A percentile compares a stretch with the other conserved stretches of the same genome.
These are phyloP conservation scores for Sequoiadendron giganteum DNA, from an alignment of 75 land plant genomes.

Conservation along the genomic window DNA sequence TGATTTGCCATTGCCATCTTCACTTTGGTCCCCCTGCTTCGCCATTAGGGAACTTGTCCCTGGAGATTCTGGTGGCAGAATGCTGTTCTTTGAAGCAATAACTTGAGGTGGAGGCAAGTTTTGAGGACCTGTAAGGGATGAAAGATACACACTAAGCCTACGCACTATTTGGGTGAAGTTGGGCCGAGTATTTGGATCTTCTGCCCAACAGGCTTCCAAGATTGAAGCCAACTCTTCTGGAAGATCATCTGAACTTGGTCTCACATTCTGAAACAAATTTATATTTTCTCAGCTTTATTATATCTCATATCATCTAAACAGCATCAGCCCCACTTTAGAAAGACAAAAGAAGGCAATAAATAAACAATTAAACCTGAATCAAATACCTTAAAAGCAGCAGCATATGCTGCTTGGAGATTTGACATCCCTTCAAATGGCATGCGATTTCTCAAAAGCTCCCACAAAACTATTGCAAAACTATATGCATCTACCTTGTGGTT, in stretches of 20 bases:
- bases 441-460: slow-evolving; percentile 82
- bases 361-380: neutral
- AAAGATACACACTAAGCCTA: slow-evolving; percentile 47
- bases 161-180: slow-evolving; percentile 81
- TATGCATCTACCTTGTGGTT: slow-evolving; percentile 89
- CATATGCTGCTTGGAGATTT: slow-evolving; percentile 89
- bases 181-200: slow-evolving; percentile 83
- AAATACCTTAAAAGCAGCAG: slow-evolving; percentile 82
- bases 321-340: neutral
- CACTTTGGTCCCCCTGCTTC: slow-evolving; percentile 18
- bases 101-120: slow-evolving; percentile 20
- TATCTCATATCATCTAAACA: neutral
- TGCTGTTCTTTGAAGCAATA: slow-evolving; percentile 31
- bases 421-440: slow-evolving; percentile 93
- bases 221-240: slow-evolving; percentile 72
- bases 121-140: slow-evolving; percentile 27
- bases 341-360: neutral
- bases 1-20: slow-evolving; percentile 19
- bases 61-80: slow-evolving; percentile 51
- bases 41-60: slow-evolving; percentile 69
- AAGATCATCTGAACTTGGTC: slow-evolving; percentile 76
- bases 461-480: slow-evolving; percentile 88
- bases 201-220: slow-evolving; percentile 86
- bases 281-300: neutral
- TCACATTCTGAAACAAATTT: slow-evolving; percentile 54